phyloP scores from a whole-genome alignment of 2,329 filamentous ascomycete genomes.

The Cladosporium colombiae region DNA sequence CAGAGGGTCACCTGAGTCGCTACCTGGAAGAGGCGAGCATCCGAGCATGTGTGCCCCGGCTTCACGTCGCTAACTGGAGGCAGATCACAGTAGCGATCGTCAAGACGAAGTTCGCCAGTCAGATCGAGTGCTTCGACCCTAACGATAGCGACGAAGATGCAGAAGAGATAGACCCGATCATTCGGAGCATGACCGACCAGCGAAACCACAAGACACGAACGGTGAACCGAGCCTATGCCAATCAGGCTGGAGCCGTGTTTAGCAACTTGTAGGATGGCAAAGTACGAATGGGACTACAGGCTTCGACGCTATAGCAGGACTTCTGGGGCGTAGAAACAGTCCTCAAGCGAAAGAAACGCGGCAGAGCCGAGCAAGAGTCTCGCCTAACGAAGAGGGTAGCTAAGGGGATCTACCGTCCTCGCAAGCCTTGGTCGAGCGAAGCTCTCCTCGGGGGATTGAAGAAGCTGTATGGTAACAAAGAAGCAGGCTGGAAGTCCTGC shows the following conservation, averaged over 20 bases:
- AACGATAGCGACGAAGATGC: constrained; percentile 15
- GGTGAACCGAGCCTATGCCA: constrained; percentile 22
- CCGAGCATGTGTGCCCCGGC: constrained; percentile 18
- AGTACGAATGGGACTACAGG: constrained; percentile 17
- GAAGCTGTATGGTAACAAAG: constrained; percentile 15
- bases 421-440: constrained; percentile 19
- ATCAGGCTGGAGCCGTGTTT: constrained; percentile 19
- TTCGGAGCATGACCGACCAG: constrained; percentile 20
- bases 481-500: constrained; percentile 12
- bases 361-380: neutral
- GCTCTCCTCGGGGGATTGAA: constrained; percentile 8
- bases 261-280: constrained; percentile 23
- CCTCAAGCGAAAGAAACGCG: constrained; percentile 16
- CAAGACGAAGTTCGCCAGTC: constrained; percentile 23
- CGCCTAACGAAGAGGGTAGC: constrained; percentile 20
- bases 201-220: constrained; percentile 23
- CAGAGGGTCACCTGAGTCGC: constrained; percentile 16
- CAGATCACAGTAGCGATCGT: constrained; percentile 24
- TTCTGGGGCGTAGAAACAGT: constrained; percentile 22
- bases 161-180: constrained; percentile 1
- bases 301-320: constrained; percentile 23
- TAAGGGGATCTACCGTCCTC: constrained; percentile 20
- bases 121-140: constrained; percentile 18
- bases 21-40: constrained; percentile 17
- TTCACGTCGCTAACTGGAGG: constrained; percentile 21